Evolutionary conservation across 495 filamentous ascomycete genomes (phyloP).

Genomic region (Podospora tetraspora): DNA sequence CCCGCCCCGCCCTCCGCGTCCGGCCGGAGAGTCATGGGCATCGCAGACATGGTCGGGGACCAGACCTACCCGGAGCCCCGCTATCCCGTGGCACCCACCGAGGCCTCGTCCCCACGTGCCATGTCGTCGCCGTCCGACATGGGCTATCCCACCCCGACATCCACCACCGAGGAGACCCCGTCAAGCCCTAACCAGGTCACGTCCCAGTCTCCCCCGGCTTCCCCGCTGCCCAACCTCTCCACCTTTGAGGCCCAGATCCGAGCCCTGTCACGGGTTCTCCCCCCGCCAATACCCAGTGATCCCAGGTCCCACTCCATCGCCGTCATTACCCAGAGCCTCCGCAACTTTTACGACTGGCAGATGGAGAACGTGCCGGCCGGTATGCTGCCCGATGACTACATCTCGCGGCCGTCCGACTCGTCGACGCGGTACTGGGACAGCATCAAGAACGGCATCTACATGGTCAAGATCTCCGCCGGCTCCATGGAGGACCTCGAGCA

Average conservation of each 20-base stretch:
- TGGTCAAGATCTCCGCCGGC: conserved; percentile 27
- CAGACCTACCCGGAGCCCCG: neutral
- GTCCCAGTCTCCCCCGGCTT: conserved; percentile 7
- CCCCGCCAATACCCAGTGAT: conserved; percentile 18
- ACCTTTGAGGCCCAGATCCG: conserved; percentile 23
- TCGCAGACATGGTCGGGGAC: conserved; percentile 25
- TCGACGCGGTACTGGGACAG: conserved; percentile 28
- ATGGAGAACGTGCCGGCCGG: conserved; percentile 25
- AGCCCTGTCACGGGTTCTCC: conserved; percentile 18
- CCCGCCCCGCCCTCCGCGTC: neutral
- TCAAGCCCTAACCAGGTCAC: conserved; percentile 8
- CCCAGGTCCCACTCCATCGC: conserved; percentile 22
- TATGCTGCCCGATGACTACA: conserved; percentile 27
- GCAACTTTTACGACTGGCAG: conserved; percentile 31
- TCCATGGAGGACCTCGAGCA: conserved; percentile 16
- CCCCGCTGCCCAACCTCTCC: conserved; percentile 16
- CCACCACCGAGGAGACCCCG: conserved; percentile 13
- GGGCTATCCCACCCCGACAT: conserved; percentile 14
- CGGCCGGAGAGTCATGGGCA: conserved; percentile 18
- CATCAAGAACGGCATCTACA: conserved; percentile 30
- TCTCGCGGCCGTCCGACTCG: conserved; percentile 20
- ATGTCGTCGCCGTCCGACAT: conserved; percentile 15
- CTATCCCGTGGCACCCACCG: conserved; percentile 2
- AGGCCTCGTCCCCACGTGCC: conserved; percentile 5
- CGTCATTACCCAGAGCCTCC: conserved; percentile 25